Conservation (phyloP, 2,329 filamentous ascomycete genomes). For the Alternaria sp. region DNA sequence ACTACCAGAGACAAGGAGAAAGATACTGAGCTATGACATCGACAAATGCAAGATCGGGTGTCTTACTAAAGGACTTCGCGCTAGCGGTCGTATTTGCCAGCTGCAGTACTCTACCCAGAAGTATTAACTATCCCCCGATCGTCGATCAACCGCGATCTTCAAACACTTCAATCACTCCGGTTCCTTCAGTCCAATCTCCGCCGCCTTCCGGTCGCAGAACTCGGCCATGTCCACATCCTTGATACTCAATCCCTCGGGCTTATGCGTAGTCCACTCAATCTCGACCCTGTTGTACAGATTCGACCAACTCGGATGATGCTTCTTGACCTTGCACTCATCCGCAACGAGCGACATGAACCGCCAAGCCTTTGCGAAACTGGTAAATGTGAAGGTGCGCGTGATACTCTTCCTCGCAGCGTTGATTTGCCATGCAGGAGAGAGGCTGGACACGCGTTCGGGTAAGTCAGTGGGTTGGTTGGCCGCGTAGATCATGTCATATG, state of each 20-base stretch:
- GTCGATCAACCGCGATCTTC: not conserved
- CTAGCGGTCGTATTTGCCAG: not conserved
- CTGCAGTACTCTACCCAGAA: not conserved
- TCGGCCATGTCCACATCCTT: constrained; percentile 48
- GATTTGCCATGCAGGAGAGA: constrained; percentile 35
- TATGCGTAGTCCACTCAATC: constrained; percentile 47
- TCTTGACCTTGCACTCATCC: constrained; percentile 41
- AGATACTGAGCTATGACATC: not conserved
- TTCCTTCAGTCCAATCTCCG: constrained; percentile 33
- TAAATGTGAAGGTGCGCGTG: constrained; percentile 36
- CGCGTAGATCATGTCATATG: constrained; percentile 33
- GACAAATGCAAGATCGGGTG: not conserved
- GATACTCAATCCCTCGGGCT: constrained; percentile 41
- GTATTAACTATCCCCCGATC: not conserved
- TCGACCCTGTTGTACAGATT: constrained; percentile 44
- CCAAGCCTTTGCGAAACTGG: constrained; percentile 41
- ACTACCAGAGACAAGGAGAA: not conserved
- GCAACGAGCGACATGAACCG: constrained; percentile 43
- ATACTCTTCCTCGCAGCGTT: constrained; percentile 32
- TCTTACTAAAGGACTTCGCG: not conserved
- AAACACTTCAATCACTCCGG: not conserved
- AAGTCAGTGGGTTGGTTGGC: constrained; percentile 36
- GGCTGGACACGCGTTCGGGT: constrained; percentile 27
- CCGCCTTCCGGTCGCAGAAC: constrained; percentile 40
- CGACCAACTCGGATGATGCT: constrained; percentile 44